Conservation (phyloP, 345 rosid genomes). For the Microthlaspi erraticum region DNA sequence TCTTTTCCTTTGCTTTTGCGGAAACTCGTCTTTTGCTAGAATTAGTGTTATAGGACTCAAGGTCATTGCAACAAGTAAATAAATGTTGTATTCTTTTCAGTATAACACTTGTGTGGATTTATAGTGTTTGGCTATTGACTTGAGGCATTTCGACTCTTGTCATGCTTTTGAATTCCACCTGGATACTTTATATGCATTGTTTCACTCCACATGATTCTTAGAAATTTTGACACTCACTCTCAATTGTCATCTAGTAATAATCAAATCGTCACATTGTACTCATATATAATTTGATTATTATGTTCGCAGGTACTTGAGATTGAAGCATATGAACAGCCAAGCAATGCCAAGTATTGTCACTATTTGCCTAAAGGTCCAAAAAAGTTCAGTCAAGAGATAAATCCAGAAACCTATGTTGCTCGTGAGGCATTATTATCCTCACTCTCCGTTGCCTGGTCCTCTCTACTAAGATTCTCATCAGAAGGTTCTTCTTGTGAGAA, state of each 20-base stretch:
- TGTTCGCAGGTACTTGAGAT: slow-evolving; percentile 50
- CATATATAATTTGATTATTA: slow-evolving; percentile 5
- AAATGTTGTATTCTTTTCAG: slow-evolving; percentile 1
- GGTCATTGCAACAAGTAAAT: not conserved
- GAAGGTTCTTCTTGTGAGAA: slow-evolving; percentile 44
- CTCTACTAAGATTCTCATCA: slow-evolving; percentile 57
- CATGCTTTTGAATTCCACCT: slow-evolving; percentile 28
- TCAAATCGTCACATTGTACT: slow-evolving; percentile 20
- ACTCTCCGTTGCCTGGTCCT: slow-evolving; percentile 83
- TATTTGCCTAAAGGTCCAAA: slow-evolving; percentile 38
- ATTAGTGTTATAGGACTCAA: slow-evolving; percentile 7
- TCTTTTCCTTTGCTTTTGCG: not conserved
- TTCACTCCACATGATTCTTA: slow-evolving; percentile 6
- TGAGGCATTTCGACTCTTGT: slow-evolving; percentile 14
- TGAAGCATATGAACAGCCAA: slow-evolving; percentile 38
- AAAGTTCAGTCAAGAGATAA: slow-evolving; percentile 48
- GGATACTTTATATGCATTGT: slow-evolving; percentile 5
- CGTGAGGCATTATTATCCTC: slow-evolving; percentile 70
- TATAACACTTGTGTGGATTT: slow-evolving; percentile 1
- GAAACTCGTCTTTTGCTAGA: slow-evolving; percentile 17
- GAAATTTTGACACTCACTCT: slow-evolving; percentile 11
- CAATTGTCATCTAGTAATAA: slow-evolving; percentile 17
- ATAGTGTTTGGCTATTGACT: not conserved
- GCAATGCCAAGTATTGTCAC: slow-evolving; percentile 38
- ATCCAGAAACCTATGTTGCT: slow-evolving; percentile 70